Percentiles rank a stretch among this genome's conserved stretches.
phyloP scores from a whole-genome alignment of 345 rosid genomes.

The Rhodamnia rubescens region DNA sequence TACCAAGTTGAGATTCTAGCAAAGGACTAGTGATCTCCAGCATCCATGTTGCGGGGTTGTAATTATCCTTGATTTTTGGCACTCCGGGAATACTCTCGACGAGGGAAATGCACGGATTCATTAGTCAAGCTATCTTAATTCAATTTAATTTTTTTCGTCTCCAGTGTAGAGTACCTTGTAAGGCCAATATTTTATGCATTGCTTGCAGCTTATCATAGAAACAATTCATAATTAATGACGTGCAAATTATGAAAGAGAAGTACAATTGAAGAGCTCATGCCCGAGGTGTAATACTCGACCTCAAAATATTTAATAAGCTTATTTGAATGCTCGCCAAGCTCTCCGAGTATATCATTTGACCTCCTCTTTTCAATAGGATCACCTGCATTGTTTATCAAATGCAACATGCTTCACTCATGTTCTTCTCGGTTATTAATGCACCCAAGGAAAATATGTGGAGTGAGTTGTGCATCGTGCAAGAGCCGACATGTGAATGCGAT shows the following conservation, averaged over 20 bases:
- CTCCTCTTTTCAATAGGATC: slow-evolving; percentile 55
- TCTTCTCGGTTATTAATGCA: not conserved
- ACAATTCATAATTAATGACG: too few relatives aligned
- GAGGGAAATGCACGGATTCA: not conserved
- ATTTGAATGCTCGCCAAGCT: slow-evolving; percentile 37
- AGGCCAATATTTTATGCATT: not conserved
- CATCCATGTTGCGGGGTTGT: slow-evolving; percentile 67
- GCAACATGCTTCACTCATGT: too few relatives aligned
- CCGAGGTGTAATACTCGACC: slow-evolving; percentile 9
- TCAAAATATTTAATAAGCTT: slow-evolving; percentile 25
- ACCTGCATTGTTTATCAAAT: slow-evolving; percentile 16
- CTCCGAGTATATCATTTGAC: slow-evolving; percentile 44
- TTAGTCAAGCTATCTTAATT: not conserved
- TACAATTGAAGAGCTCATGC: not conserved
- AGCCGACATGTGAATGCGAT: not conserved
- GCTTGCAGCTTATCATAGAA: not conserved
- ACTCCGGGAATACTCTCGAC: slow-evolving; percentile 31
- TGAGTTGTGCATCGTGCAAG: not conserved
- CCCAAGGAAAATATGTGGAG: not conserved
- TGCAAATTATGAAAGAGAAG: not conserved
- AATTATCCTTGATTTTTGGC: slow-evolving; percentile 34
- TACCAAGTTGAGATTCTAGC: slow-evolving; percentile 19
- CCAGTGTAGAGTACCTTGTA: not conserved
- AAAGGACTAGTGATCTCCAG: slow-evolving; percentile 40
- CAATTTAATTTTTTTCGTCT: not conserved